phyloP scores from a whole-genome alignment of 1,139 yeast genomes.

The Kluyveromyces sp. region DNA sequence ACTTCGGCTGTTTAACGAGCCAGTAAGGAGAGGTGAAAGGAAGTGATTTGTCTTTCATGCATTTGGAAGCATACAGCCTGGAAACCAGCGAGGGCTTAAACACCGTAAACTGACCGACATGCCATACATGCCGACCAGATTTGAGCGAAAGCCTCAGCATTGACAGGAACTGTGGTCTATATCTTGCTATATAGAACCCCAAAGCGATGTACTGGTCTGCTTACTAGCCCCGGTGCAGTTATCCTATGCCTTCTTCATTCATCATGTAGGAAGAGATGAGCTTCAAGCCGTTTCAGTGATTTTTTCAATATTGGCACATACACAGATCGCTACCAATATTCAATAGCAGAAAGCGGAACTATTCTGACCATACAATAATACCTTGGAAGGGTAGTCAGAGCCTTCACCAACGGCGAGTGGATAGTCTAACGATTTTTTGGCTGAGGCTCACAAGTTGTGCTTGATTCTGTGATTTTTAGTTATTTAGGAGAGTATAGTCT shows the following conservation, averaged over 20 bases:
- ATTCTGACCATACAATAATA: too few relatives aligned
- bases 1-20: constrained; percentile 16
- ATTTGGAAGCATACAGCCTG: neutral
- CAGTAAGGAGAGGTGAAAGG: constrained; percentile 9
- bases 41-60: neutral
- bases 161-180: neutral
- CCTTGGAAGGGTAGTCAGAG: too few relatives aligned
- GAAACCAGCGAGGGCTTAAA: neutral
- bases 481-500: neutral
- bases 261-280: too few relatives aligned
- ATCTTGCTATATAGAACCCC: too few relatives aligned
- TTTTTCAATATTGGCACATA: too few relatives aligned
- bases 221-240: too few relatives aligned
- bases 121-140: neutral
- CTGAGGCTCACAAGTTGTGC: neutral
- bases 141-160: neutral
- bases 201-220: too few relatives aligned
- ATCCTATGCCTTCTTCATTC: too few relatives aligned
- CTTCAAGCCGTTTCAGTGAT: too few relatives aligned
- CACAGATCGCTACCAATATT: too few relatives aligned
- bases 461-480: neutral
- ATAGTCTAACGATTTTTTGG: neutral
- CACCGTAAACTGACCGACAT: neutral
- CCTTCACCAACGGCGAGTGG: too few relatives aligned
- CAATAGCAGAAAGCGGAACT: too few relatives aligned